Evolutionary conservation across 1,284 basidiomycete species (phyloP), one percentile per base, ranked within the genome.

Genomic region (Cryptococcus sp.): DNA sequence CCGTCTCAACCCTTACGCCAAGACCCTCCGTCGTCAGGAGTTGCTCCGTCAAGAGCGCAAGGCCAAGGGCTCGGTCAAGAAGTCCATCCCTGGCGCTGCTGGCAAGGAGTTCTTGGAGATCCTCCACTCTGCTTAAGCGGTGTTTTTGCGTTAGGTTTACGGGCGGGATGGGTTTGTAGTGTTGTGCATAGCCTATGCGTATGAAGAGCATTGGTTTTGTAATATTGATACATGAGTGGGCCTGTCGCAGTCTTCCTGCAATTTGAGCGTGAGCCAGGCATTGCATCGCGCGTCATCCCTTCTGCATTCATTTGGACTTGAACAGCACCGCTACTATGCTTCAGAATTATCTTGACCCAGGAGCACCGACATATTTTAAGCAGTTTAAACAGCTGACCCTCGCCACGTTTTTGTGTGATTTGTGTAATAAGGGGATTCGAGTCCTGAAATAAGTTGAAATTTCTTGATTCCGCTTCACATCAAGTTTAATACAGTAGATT

Each of bases 1-100:
- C 93, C 89, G 94, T 73, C 86, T 99, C 82, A 99, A 99, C 87
- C 96, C 96, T 57, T 99, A 99, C 82, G 95, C 95, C 76, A 96
- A 94, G 86, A 89, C 89, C 55, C 80, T 93, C 74, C 88, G 91
- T 79, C 84, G 89, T 74, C 89, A 93, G 78, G 91, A 94, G 78
- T 81, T 93, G 65, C 66, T 78, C 67, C 74, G 73, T 66, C 66
- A 69, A 64, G 70, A 78, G 73, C 69, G 71, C 61, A 76, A 76
- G 68, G 63, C 69, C 61, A 73, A 73, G 64, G 74, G 72, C 58
- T 72, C 67, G 64, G 69, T 73, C 72, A 78, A 80, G 77, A 78
- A 78, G 73, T 62, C 75, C 54, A 65, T 65, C 50, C 69, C 73
- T 41, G 75, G 69, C 61, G 82, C 86, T 60, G 91, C 91, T 65